Conservation (phyloP, 2,329 filamentous ascomycete genomes). For the Cercospora sesami region DNA sequence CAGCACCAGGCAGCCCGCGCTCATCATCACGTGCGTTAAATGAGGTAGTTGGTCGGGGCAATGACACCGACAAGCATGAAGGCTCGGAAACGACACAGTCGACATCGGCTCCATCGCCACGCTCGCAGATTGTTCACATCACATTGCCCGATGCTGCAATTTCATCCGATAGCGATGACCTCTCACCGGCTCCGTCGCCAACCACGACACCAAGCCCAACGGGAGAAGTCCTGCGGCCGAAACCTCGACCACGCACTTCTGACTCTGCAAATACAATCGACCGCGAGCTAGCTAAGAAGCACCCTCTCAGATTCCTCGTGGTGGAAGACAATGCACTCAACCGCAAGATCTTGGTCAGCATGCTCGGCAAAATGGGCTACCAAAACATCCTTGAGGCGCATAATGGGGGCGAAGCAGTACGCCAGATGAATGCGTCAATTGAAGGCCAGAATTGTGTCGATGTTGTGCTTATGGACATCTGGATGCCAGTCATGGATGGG, state of each 20-base stretch:
- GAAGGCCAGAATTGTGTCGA: conserved; percentile 50
- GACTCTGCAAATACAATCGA: conserved; percentile 47
- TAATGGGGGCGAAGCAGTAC: conserved; percentile 67
- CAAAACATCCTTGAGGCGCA: conserved; percentile 63
- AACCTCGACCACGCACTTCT: conserved; percentile 23
- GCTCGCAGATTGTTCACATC: conserved; percentile 9
- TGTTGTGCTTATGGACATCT: conserved; percentile 71
- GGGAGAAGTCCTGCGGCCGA: not conserved
- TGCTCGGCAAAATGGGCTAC: conserved; percentile 68
- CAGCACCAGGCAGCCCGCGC: conserved; percentile 29
- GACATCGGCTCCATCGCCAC: conserved; percentile 29
- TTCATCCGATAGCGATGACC: conserved; percentile 6
- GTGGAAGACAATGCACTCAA: conserved; percentile 75
- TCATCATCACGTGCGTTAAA: conserved; percentile 31
- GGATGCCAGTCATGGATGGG: conserved; percentile 74
- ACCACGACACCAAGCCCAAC: conserved; percentile 18
- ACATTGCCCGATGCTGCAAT: conserved; percentile 10
- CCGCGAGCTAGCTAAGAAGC: conserved; percentile 57
- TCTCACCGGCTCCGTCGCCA: conserved; percentile 22
- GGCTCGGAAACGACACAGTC: not conserved
- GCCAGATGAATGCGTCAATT: conserved; percentile 50
- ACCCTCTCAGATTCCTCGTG: conserved; percentile 67
- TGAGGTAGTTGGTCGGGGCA: conserved; percentile 23
- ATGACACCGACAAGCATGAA: conserved; percentile 4
- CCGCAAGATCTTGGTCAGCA: conserved; percentile 64